Evolutionary conservation across 345 rosid species (phyloP).

Genomic region (Cardamine resedifolia): DNA sequence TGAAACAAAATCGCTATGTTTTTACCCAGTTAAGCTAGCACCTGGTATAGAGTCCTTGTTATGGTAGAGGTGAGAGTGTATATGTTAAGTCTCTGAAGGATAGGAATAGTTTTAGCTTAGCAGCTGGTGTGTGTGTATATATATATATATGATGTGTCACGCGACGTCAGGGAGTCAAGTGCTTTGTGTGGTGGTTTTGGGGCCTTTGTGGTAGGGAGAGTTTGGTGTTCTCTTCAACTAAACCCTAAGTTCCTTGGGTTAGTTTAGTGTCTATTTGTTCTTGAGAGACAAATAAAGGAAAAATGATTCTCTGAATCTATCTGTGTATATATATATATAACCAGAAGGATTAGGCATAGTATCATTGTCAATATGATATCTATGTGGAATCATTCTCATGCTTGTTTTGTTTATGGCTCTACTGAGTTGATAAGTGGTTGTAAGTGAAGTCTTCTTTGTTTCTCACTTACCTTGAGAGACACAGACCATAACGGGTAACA

Average conservation of each 20-base stretch:
- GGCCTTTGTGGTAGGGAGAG: neutral
- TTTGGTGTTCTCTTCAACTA: neutral
- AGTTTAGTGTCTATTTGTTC: neutral
- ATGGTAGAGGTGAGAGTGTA: neutral
- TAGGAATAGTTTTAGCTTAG: neutral
- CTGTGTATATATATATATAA: neutral
- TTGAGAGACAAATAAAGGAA: neutral
- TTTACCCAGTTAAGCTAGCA: neutral
- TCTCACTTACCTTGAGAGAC: neutral
- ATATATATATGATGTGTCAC: neutral
- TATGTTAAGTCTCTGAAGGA: conserved; percentile 8
- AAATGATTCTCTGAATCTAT: neutral
- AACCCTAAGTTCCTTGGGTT: neutral
- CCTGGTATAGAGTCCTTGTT: neutral
- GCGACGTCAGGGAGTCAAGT: neutral
- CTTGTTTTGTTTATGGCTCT: neutral
- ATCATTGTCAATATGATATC: neutral
- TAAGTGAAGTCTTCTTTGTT: neutral
- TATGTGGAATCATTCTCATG: neutral
- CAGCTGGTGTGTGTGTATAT: neutral
- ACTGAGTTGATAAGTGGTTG: neutral
- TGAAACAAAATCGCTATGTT: neutral
- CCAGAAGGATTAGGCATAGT: neutral
- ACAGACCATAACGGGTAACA: neutral
- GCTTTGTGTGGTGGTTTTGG: neutral